Evolutionary conservation across 2,329 filamentous ascomycete species (phyloP).

Genomic region (Aspergillus transmontanensis): DNA sequence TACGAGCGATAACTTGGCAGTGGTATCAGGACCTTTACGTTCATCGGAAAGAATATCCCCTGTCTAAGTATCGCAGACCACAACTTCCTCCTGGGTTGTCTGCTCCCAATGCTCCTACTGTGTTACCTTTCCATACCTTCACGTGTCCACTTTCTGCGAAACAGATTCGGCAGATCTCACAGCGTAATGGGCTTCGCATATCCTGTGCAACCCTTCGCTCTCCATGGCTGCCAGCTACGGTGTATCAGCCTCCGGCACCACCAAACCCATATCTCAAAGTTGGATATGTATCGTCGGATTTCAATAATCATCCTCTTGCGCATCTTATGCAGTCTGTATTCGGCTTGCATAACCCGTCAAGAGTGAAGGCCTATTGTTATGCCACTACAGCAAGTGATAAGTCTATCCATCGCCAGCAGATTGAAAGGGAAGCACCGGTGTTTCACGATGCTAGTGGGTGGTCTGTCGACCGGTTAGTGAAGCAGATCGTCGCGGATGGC

Average conservation of each 20-base stretch:
- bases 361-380: slow-evolving; percentile 88
- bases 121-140: slow-evolving; percentile 96
- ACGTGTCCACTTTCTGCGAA: slow-evolving; percentile 90
- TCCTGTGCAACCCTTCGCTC: slow-evolving; percentile 85
- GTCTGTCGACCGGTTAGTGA: slow-evolving; percentile 79
- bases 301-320: slow-evolving; percentile 96
- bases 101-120: slow-evolving; percentile 86
- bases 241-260: slow-evolving; percentile 83
- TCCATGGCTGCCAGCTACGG: slow-evolving; percentile 78
- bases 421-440: slow-evolving; percentile 86
- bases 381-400: slow-evolving; percentile 90
- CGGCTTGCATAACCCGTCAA: slow-evolving; percentile 74
- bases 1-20: slow-evolving; percentile 74
- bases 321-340: slow-evolving; percentile 99
- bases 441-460: slow-evolving; percentile 88
- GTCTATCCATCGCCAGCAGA: slow-evolving; percentile 86
- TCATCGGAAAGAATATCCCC: slow-evolving; percentile 57
- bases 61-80: slow-evolving; percentile 69
- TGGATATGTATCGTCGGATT: slow-evolving; percentile 96
- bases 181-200: slow-evolving; percentile 90
- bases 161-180: slow-evolving; percentile 90
- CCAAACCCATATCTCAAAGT: slow-evolving; percentile 84
- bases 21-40: slow-evolving; percentile 87
- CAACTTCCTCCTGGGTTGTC: slow-evolving; percentile 72
- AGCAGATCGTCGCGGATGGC: slow-evolving; percentile 81